Evolutionary conservation across 2,329 filamentous ascomycete species (phyloP).

Genomic region (Fusarium sp.): DNA sequence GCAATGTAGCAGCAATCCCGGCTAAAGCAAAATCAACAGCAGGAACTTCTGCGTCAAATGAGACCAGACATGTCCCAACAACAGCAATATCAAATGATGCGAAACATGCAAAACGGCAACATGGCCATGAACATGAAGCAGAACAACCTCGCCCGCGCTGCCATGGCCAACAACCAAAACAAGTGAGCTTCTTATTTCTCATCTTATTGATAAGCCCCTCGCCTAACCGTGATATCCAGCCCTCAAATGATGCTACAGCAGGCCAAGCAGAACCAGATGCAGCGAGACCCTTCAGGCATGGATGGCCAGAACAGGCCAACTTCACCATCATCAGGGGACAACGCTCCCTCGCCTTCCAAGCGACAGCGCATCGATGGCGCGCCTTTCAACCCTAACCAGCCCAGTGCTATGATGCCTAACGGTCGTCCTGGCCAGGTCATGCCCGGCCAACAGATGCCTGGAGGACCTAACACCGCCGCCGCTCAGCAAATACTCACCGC

Average conservation of each 20-base stretch:
- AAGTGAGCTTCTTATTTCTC: conserved; percentile 65
- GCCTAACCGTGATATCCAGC: conserved; percentile 55
- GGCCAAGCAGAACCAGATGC: conserved; percentile 84
- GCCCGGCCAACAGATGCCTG: conserved; percentile 76
- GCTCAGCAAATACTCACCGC: conserved; percentile 72
- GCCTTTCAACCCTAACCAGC: conserved; percentile 79
- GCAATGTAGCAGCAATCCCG: conserved; percentile 72
- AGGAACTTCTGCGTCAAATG: conserved; percentile 81
- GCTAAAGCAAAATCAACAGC: conserved; percentile 80
- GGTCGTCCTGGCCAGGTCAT: conserved; percentile 79
- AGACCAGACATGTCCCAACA: conserved; percentile 72
- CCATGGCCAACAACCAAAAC: conserved; percentile 82
- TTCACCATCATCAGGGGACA: conserved; percentile 86
- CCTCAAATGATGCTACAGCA: conserved; percentile 80
- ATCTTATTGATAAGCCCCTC: neutral
- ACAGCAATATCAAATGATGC: conserved; percentile 75
- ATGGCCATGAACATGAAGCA: conserved; percentile 72
- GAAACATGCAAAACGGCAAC: conserved; percentile 71
- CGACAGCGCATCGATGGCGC: conserved; percentile 81
- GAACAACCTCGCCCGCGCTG: conserved; percentile 76
- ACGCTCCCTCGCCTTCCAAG: conserved; percentile 93
- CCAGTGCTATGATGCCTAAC: conserved; percentile 76
- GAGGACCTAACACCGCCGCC: conserved; percentile 62
- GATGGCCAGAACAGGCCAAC: conserved; percentile 84
- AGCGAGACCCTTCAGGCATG: conserved; percentile 87